A percentile compares a stretch with the other conserved stretches of the same genome.
phyloP scores from a whole-genome alignment of 176 grass and related monocot species.

The Ensete glaucum region DNA sequence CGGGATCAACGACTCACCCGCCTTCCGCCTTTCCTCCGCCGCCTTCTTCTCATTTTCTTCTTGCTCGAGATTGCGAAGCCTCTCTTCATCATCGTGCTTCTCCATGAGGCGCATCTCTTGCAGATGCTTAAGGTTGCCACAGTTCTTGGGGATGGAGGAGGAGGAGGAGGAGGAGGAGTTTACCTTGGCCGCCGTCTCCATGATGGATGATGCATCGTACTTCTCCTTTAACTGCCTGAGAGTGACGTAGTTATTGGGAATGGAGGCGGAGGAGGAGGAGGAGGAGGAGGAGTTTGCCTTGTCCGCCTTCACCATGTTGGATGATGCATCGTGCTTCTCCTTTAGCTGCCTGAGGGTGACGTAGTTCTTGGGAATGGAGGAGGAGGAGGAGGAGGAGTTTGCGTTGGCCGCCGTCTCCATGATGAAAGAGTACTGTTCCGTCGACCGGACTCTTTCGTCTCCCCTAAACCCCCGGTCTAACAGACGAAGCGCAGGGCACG shows the following conservation, averaged over 20 bases:
- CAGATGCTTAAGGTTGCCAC: background rate
- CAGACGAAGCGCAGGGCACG: too few relatives aligned
- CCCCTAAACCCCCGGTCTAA: too few relatives aligned
- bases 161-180: background rate
- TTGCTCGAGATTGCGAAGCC: background rate
- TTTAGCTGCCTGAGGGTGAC: background rate
- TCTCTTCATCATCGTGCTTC: background rate
- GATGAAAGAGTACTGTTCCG: too few relatives aligned
- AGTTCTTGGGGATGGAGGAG: background rate
- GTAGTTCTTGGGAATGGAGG: background rate
- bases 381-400: background rate
- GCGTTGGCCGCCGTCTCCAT: too few relatives aligned
- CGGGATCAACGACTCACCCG: too few relatives aligned
- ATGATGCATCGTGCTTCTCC: background rate
- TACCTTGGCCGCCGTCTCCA: background rate
- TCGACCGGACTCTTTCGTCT: too few relatives aligned
- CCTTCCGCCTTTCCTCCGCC: too few relatives aligned
- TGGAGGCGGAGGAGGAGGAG: too few relatives aligned
- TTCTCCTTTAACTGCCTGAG: too few relatives aligned
- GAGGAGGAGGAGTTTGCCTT: background rate
- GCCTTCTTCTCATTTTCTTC: background rate
- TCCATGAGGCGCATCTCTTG: conserved; percentile 9
- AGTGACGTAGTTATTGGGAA: too few relatives aligned
- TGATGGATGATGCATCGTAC: too few relatives aligned
- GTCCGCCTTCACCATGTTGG: background rate